Evolutionary conservation across 2,329 filamentous ascomycete genomes (phyloP).

Genomic region (Penicillium glabrum): DNA sequence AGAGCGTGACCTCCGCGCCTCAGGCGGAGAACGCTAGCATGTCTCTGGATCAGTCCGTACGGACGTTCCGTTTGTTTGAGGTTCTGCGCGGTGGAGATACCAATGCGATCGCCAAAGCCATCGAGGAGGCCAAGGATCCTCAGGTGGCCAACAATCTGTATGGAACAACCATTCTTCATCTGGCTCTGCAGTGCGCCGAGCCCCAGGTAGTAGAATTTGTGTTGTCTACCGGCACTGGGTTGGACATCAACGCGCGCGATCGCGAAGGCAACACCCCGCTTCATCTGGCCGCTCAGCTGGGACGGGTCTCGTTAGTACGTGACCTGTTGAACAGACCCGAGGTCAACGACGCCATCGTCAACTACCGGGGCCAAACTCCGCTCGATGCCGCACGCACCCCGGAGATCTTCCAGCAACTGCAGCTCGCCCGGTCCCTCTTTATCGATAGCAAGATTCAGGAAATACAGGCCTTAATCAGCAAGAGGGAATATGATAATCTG

Average conservation of each 20-base stretch:
- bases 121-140: constrained; percentile 59
- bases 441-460: constrained; percentile 82
- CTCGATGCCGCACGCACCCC: constrained; percentile 87
- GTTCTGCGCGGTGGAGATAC: constrained; percentile 88
- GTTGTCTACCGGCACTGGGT: constrained; percentile 68
- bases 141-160: constrained; percentile 45
- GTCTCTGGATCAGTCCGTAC: constrained; percentile 87
- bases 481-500: constrained; percentile 72
- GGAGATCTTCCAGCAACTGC: constrained; percentile 93
- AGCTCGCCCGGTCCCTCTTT: constrained; percentile 85
- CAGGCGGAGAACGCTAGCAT: constrained; percentile 36
- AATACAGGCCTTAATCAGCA: constrained; percentile 74
- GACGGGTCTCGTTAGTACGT: constrained; percentile 75
- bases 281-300: constrained; percentile 81
- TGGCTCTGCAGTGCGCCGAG: constrained; percentile 95
- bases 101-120: constrained; percentile 80
- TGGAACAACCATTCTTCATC: constrained; percentile 86
- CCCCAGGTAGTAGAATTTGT: constrained; percentile 90
- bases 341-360: constrained; percentile 85
- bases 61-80: constrained; percentile 92
- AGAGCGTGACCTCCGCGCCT: constrained; percentile 34
- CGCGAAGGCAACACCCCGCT: constrained; percentile 92
- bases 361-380: constrained; percentile 79
- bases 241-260: constrained; percentile 88
- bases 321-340: constrained; percentile 77